Base-by-base conservation (phyloP, 108 stramenopile species). In the Conticribra weissflogii region DNA sequence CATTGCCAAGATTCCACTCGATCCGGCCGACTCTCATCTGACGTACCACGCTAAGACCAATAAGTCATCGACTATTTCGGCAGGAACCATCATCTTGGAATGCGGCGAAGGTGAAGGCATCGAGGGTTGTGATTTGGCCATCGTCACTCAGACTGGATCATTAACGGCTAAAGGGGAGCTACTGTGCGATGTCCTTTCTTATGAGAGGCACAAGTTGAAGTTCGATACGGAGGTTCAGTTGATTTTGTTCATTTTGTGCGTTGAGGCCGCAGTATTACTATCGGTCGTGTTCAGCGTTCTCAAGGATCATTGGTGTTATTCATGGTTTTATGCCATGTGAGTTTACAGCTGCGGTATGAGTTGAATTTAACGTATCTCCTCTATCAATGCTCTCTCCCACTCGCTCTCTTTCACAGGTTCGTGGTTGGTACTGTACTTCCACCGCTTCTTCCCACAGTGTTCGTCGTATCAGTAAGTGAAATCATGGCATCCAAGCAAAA, bases 391-490 rank as follows among this genome's bases (percentile, higher is more conserved):
- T n/a, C n/a, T n/a, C n/a, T n/a, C n/a, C 36, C 12, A 41, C 12
- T 41, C 21, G 18, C 36, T 25, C 25, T 9, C 36, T 12, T 41
- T 12, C 12, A n/a, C 50, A 3, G 9, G 17, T 51, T 74, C 69
- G 67, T 83, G 14, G 49, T 86, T 28, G 72, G 49, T 7, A 71
- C 76, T 14, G 47, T 68, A 15, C 54, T 82, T 2, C 86, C 86
- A 7, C 86, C 86, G 3, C 66, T 87, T 46, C 78, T 87, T 23
- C 88, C 88, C n/a, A 85, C 88, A 27, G 84, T 85, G 28, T 89
- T 89, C 46, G 75, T 76, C 17, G 88, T 89, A 16, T 81, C 82
- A 19, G 86, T 71, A 41, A n/a, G n/a, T n/a, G n/a, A n/a, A n/a
- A n/a, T n/a, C n/a, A n/a, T n/a, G n/a, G n/a, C n/a, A n/a, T n/a